Base-by-base conservation (phyloP, 163 green algal genomes). In the Trebouxiophyceae sp. region DNA sequence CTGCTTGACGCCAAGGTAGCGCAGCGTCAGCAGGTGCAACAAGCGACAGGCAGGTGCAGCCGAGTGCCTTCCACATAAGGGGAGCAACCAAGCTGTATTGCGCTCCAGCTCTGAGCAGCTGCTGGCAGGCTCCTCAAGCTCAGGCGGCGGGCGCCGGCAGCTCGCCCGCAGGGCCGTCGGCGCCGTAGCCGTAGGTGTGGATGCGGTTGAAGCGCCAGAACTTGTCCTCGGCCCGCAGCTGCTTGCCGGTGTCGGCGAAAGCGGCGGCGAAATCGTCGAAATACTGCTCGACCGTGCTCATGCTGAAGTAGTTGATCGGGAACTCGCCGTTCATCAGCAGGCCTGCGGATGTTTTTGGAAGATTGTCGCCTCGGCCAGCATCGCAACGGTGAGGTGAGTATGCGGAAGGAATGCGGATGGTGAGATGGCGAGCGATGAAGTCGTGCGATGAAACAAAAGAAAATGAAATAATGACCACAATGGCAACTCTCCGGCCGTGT, bases 301-400 rank as follows among this genome's bases (percentile, higher is more conserved):
- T 63, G 27, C 76, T 77, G 63, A 95, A 95, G 77, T 95, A 95
- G 77, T 94, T 94, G 66, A 87, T 78, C 0, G 87, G 82, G 67
- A 95, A 95, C 58, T 92, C 71, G 59, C 60, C 79, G 61, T 71
- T 85, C 23, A 82, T 47, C 63, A 92, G 68, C n/a, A 92, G 71
- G 60, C 86, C 75, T 82, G 75, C 67, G 57, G n/a, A 12, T 23
- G 55, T 5, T 20, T n/a, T n/a, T n/a, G n/a, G n/a, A n/a, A n/a
- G n/a, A n/a, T n/a, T n/a, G n/a, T 1, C 2, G 28, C 28, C 2
- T 45, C 1, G 39, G 12, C 5, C 20, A 8, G 31, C 7, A 16
- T 32, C 23, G 28, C 1, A 30, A 31, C 33, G 30, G 58, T 2
- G 22, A 30, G 23, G 31, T 24, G 50, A 33, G 47, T 5, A 22